phyloP scores from a whole-genome alignment of 805 yeast species.

The Brettanomyces bruxellensis region DNA sequence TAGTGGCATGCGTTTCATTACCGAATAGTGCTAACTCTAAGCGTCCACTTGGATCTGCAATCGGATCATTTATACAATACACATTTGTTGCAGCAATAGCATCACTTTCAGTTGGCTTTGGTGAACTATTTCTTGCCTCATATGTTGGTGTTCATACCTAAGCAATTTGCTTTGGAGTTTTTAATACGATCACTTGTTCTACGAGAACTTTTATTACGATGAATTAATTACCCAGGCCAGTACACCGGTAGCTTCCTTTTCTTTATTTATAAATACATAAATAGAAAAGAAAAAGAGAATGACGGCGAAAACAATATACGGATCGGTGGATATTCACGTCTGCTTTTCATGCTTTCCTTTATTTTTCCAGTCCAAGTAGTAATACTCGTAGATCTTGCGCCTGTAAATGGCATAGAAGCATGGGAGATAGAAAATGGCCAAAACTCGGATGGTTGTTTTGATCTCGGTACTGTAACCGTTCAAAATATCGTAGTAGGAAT shows the following conservation, averaged over 20 bases:
- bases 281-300: too few species aligned
- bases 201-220: too few species aligned
- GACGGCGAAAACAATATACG: too few species aligned
- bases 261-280: too few species aligned
- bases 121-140: slow-evolving; percentile 21
- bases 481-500: slow-evolving; percentile 8
- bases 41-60: not conserved
- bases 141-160: slow-evolving; percentile 24
- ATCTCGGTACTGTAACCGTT: slow-evolving; percentile 8
- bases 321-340: not conserved
- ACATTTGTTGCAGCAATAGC: slow-evolving; percentile 11
- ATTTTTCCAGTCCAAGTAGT: slow-evolving; percentile 1
- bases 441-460: not conserved
- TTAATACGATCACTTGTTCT: too few species aligned
- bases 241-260: too few species aligned
- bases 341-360: not conserved
- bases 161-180: too few species aligned
- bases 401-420: slow-evolving; percentile 4
- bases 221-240: too few species aligned
- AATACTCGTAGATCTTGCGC: slow-evolving; percentile 3
- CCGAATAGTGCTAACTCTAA: not conserved
- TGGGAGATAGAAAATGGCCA: slow-evolving; percentile 4
- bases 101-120: slow-evolving; percentile 19
- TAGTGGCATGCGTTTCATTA: not conserved
- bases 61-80: slow-evolving; percentile 7